Base-by-base conservation (phyloP, 2,329 filamentous ascomycete genomes). In the Aspergillus oerlinghausenensis region DNA sequence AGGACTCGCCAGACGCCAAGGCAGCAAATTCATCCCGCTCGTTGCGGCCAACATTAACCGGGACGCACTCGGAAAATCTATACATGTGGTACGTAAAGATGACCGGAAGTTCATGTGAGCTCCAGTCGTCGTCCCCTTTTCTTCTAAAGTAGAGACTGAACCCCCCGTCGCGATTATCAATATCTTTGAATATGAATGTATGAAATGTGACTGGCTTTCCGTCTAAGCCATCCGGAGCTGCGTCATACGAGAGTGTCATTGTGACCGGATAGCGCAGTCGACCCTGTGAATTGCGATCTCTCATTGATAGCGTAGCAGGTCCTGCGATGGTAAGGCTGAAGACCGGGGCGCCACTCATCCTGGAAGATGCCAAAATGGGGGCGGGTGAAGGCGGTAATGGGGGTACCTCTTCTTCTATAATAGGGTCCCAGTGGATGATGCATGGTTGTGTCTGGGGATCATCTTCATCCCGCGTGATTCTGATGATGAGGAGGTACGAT, bases 381-480 rank as follows among this genome's bases (percentile, higher is more conserved):
- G 4, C 6, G 19, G 38, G 38, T 0, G 38, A 42, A 42, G 38
- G 38, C n/a, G 38, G 38, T 7, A 42, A 42, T 9, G 17, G n/a
- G n/a, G n/a, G n/a, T n/a, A n/a, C n/a, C n/a, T n/a, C n/a, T n/a
- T n/a, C n/a, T n/a, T n/a, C n/a, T n/a, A n/a, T n/a, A n/a, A n/a
- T 54, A 32, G 52, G 52, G 28, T 54, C 29, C 52, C 45, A 54
- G 45, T 54, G 43, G 9, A 54, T 49, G 14, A 54, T 49, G 17
- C 52, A 54, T 54, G 45, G 45, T 50, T 54, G 43, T 42, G 29
- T 28, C 21, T 54, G 52, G 19, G 52, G 29, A 19, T 49, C 52
- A 48, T 54, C 52, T 38, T 19, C 52, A 54, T 54, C 43, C 11
- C 51, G 52, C 21, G 52, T 40, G 43, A 54, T 49, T 26, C 7